Percentiles rank a stretch among this genome's conserved stretches.
Evolutionary conservation across 2,329 filamentous ascomycete species (phyloP).

Genomic region (Phialocephala sp.): DNA sequence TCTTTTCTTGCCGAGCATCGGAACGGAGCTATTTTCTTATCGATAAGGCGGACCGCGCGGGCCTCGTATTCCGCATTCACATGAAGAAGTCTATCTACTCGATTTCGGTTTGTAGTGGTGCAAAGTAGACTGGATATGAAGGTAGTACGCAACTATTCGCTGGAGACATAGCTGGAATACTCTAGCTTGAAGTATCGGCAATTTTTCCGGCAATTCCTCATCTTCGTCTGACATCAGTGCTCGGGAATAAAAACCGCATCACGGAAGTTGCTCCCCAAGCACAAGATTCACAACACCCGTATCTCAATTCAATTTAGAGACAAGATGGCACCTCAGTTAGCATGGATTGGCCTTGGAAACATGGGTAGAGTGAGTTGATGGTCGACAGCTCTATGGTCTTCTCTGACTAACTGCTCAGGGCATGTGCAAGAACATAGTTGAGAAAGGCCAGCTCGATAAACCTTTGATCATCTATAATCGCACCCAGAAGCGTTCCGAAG

Average conservation of each 20-base stretch:
- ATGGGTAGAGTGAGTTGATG: conserved; percentile 73
- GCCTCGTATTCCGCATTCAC: neutral
- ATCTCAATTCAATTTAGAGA: neutral
- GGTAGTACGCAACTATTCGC: neutral
- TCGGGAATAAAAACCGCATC: neutral
- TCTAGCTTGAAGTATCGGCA: neutral
- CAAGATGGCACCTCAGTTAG: conserved; percentile 63
- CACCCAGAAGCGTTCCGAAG: conserved; percentile 67
- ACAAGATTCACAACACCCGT: neutral
- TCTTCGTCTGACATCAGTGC: neutral
- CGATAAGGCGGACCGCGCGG: neutral
- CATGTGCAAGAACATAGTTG: conserved; percentile 83
- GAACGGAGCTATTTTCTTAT: conserved; percentile 7
- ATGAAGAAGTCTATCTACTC: neutral
- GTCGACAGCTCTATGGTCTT: no score
- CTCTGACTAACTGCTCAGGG: conserved; percentile 47
- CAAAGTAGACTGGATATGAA: neutral
- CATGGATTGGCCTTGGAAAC: conserved; percentile 86
- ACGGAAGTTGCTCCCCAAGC: neutral
- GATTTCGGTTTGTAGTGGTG: neutral
- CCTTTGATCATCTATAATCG: conserved; percentile 85
- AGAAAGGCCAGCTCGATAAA: conserved; percentile 73
- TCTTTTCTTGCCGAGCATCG: conserved; percentile 11
- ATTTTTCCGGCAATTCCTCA: neutral
- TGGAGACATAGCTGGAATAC: neutral